These are phyloP conservation scores for Colletotrichum horii DNA, from an alignment of 2,329 filamentous ascomycete genomes.

Conservation along the genomic window DNA sequence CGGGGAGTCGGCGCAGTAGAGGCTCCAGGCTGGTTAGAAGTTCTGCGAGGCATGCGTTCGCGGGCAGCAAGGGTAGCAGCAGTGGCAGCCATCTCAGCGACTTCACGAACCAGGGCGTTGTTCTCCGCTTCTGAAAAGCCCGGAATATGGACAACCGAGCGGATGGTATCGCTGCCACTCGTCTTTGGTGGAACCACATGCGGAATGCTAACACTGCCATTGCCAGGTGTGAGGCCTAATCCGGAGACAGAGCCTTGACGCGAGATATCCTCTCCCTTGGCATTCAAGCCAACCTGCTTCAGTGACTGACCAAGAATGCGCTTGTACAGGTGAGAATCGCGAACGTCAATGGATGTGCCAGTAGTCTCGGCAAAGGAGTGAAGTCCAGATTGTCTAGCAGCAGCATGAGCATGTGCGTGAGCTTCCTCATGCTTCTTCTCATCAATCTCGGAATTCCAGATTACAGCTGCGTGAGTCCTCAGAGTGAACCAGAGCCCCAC, in stretches of 20 bases:
- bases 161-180: conserved; percentile 42
- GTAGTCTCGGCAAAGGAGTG: conserved; percentile 50
- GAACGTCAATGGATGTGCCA: conserved; percentile 66
- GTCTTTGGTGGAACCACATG: conserved; percentile 79
- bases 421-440: conserved; percentile 73
- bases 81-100: conserved; percentile 92
- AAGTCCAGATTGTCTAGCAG: conserved; percentile 37
- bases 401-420: conserved; percentile 34
- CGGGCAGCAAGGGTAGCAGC: conserved; percentile 86
- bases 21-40: conserved; percentile 35
- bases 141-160: conserved; percentile 59
- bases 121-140: conserved; percentile 85
- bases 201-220: conserved; percentile 58
- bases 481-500: conserved; percentile 96
- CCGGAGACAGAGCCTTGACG: conserved; percentile 41
- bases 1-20: conserved; percentile 45
- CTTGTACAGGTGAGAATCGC: conserved; percentile 90
- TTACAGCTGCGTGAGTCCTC: conserved; percentile 92
- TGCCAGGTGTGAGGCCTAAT: conserved; percentile 29
- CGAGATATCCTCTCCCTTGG: conserved; percentile 53
- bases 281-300: conserved; percentile 76
- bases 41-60: conserved; percentile 58
- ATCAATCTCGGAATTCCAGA: conserved; percentile 87
- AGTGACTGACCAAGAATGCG: conserved; percentile 90
- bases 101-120: conserved; percentile 79